Conservation (phyloP, 2,329 filamentous ascomycete species). For the Penicillium sp. region DNA sequence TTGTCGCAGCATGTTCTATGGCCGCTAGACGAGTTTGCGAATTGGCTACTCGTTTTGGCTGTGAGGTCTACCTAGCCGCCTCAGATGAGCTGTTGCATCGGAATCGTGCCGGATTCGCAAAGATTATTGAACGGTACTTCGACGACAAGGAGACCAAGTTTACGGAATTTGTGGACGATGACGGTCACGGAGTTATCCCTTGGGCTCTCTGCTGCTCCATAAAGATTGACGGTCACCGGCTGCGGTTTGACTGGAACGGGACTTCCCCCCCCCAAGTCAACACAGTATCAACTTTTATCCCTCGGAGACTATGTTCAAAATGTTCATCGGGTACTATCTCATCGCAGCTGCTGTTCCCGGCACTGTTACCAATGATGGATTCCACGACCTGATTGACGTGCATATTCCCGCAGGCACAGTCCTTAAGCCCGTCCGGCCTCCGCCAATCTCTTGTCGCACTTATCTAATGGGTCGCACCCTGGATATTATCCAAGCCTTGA, state of each 20-base stretch:
- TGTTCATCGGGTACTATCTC: slow-evolving; percentile 57
- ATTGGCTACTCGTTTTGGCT: slow-evolving; percentile 53
- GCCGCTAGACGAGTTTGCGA: slow-evolving; percentile 54
- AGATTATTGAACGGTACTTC: slow-evolving; percentile 55
- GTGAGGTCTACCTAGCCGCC: slow-evolving; percentile 54
- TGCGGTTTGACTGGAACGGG: slow-evolving; percentile 58
- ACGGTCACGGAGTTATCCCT: slow-evolving; percentile 54
- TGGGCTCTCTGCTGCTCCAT: slow-evolving; percentile 57
- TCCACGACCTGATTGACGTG: slow-evolving; percentile 58
- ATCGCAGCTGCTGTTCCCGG: slow-evolving; percentile 57
- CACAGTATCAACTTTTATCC: slow-evolving; percentile 58
- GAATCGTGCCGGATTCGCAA: slow-evolving; percentile 53
- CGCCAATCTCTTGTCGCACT: slow-evolving; percentile 56
- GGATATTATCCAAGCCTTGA: slow-evolving; percentile 58
- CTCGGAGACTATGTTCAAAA: slow-evolving; percentile 58
- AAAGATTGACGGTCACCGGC: slow-evolving; percentile 48
- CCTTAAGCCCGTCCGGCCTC: slow-evolving; percentile 55
- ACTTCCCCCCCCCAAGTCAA: slow-evolving; percentile 55
- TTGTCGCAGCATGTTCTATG: slow-evolving; percentile 55
- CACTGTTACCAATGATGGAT: slow-evolving; percentile 58
- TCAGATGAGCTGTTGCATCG: slow-evolving; percentile 53
- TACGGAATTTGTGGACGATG: slow-evolving; percentile 59
- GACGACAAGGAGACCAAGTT: slow-evolving; percentile 51
- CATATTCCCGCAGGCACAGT: slow-evolving; percentile 54
- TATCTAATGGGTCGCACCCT: slow-evolving; percentile 57